Evolutionary conservation across 2,329 filamentous ascomycete species (phyloP).

Genomic region (Venturia carpophila): DNA sequence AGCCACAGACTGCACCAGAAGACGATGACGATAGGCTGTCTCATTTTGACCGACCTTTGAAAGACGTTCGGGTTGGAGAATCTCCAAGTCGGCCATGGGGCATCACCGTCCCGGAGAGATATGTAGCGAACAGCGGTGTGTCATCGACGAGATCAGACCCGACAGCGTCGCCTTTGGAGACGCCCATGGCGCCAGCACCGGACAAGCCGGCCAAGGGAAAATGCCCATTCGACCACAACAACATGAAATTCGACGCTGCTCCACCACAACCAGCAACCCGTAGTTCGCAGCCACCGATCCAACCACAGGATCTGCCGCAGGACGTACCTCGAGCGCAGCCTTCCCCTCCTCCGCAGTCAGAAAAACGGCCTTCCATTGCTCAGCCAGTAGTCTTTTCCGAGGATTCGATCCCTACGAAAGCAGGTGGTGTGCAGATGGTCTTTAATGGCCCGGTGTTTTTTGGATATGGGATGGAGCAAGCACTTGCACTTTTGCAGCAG

Average conservation of each 20-base stretch:
- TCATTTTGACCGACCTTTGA: slow-evolving; percentile 76
- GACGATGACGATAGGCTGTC: slow-evolving; percentile 57
- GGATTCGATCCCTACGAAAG: slow-evolving; percentile 8
- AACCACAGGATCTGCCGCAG: background rate
- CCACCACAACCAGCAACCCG: background rate
- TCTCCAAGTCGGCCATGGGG: slow-evolving; percentile 91
- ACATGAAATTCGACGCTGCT: slow-evolving; percentile 6
- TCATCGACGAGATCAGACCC: slow-evolving; percentile 33
- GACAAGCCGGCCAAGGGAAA: slow-evolving; percentile 14
- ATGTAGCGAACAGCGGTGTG: slow-evolving; percentile 24
- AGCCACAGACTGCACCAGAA: slow-evolving; percentile 34
- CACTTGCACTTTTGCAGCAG: slow-evolving; percentile 49
- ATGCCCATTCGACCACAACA: slow-evolving; percentile 21
- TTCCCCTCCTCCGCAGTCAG: background rate
- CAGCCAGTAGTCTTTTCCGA: slow-evolving; percentile 11
- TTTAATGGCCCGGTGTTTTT: slow-evolving; percentile 94
- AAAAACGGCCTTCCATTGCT: background rate
- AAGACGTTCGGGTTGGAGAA: slow-evolving; percentile 87
- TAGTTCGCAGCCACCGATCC: background rate
- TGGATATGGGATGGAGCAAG: slow-evolving; percentile 78
- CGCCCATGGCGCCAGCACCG: slow-evolving; percentile 24
- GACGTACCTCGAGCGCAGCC: background rate
- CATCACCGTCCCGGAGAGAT: slow-evolving; percentile 64
- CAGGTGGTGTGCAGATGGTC: slow-evolving; percentile 55
- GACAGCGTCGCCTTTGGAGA: slow-evolving; percentile 38